phyloP scores from a whole-genome alignment of 2,329 filamentous ascomycete genomes.

The Cercospora sojina region DNA sequence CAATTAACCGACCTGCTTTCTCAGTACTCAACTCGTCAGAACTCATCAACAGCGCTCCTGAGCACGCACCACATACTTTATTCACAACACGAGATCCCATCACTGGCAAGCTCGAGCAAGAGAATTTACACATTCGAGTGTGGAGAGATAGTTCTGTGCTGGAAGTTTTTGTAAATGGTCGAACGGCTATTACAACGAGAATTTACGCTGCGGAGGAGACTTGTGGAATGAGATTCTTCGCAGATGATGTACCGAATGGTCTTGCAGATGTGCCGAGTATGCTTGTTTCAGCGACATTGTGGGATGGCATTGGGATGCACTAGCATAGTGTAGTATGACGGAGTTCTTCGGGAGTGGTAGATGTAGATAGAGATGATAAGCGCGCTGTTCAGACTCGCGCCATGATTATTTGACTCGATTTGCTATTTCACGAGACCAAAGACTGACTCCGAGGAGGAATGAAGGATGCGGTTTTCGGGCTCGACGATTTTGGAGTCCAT shows the following conservation, averaged over 20 bases:
- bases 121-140: conserved; percentile 43
- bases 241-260: conserved; percentile 21
- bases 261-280: conserved; percentile 16
- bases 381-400: neutral
- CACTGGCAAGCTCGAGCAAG: conserved; percentile 11
- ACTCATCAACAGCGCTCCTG: conserved; percentile 33
- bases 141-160: conserved; percentile 47
- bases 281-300: conserved; percentile 25
- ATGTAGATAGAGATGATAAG: neutral
- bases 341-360: neutral
- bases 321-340: neutral
- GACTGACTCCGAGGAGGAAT: neutral
- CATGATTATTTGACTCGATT: neutral
- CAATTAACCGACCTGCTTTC: conserved; percentile 42
- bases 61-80: conserved; percentile 48
- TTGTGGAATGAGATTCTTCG: conserved; percentile 30
- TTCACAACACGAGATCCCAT: conserved; percentile 38
- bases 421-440: neutral
- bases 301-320: conserved; percentile 27
- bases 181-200: conserved; percentile 44
- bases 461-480: neutral
- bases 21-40: conserved; percentile 36
- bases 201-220: conserved; percentile 31
- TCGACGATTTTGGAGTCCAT: neutral
- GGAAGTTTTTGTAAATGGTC: conserved; percentile 49